Evolutionary conservation across 164 flowering plant genomes (phyloP).

Genomic region (Taxillus chinensis): DNA sequence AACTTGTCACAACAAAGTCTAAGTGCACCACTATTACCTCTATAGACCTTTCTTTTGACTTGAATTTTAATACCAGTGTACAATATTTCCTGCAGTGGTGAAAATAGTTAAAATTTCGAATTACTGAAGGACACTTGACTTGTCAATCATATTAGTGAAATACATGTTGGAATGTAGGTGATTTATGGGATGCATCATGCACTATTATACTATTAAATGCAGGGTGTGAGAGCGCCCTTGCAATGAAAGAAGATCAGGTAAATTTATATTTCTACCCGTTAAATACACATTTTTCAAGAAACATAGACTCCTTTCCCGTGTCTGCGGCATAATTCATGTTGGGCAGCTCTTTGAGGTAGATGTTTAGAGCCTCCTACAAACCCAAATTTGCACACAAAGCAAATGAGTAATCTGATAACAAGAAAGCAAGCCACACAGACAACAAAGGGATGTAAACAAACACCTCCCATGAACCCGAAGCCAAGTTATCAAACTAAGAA

Average conservation of each 20-base stretch:
- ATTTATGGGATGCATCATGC: too few species aligned
- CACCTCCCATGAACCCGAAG: not conserved
- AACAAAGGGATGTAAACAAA: not conserved
- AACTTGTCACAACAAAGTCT: too few species aligned
- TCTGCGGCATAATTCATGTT: constrained; percentile 84
- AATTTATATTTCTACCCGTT: constrained; percentile 40
- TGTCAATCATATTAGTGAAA: not conserved
- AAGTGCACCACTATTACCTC: constrained; percentile 27
- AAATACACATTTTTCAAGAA: constrained; percentile 76
- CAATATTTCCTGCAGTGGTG: constrained; percentile 61
- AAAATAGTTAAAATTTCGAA: constrained; percentile 1
- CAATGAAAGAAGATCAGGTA: not conserved
- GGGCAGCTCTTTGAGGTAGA: constrained; percentile 69
- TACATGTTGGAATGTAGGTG: too few species aligned
- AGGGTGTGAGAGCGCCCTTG: too few species aligned
- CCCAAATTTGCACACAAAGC: constrained; percentile 1
- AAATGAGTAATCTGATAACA: not conserved
- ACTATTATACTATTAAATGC: too few species aligned
- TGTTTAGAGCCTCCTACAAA: constrained; percentile 50
- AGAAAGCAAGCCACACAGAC: not conserved
- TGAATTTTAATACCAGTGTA: constrained; percentile 47
- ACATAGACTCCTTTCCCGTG: constrained; percentile 75
- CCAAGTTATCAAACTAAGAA: not conserved
- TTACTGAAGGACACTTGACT: not conserved
- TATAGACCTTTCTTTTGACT: constrained; percentile 18